Evolutionary conservation across 495 filamentous ascomycete species (phyloP).

Genomic region (Eremomyces bilateralis): DNA sequence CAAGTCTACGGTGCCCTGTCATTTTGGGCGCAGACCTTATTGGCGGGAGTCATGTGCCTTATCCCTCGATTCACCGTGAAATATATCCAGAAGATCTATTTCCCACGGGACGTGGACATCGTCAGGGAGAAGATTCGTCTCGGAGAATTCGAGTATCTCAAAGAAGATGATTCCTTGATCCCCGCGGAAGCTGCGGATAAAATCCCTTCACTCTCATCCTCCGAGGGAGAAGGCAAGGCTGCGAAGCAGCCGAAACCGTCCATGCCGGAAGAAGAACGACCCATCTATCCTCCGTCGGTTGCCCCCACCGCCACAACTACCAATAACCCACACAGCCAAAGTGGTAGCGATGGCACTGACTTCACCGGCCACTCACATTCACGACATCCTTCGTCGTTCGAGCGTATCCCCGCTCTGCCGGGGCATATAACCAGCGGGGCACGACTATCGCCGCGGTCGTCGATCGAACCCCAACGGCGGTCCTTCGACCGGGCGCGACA

Average conservation of each 20-base stretch:
- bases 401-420: conserved; percentile 6
- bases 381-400: too few species aligned
- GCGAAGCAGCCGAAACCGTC: conserved; percentile 2
- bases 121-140: conserved; percentile 73
- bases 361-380: conserved; percentile 52
- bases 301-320: conserved; percentile 54
- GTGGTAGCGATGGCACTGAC: conserved; percentile 79
- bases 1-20: conserved; percentile 60
- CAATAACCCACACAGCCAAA: conserved; percentile 58
- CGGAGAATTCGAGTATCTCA: conserved; percentile 57
- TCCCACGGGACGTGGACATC: conserved; percentile 85
- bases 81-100: conserved; percentile 73
- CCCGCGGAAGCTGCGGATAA: conserved; percentile 16
- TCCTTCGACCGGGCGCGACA: conserved; percentile 58
- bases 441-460: conserved; percentile 23
- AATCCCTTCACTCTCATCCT: conserved; percentile 28
- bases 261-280: conserved; percentile 34
- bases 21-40: conserved; percentile 66
- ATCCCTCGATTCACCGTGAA: conserved; percentile 75
- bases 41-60: conserved; percentile 58
- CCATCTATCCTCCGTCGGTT: conserved; percentile 79
- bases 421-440: not conserved
- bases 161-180: conserved; percentile 24
- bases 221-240: not conserved
- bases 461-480: conserved; percentile 32